Base-by-base conservation (phyloP, 345 rosid genomes). In the Eucalyptus pumila region DNA sequence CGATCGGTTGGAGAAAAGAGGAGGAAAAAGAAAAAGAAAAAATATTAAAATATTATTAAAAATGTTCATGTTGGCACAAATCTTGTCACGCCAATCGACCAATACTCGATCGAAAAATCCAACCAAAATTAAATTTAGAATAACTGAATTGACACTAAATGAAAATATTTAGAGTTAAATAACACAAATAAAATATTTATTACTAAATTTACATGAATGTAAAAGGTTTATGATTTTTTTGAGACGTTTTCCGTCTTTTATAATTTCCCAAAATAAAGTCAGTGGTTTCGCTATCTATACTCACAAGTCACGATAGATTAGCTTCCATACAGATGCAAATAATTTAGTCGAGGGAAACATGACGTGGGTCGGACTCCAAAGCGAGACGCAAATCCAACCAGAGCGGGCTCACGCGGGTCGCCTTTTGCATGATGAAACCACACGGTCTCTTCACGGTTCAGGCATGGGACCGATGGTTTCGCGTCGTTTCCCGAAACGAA, bases 41-140 rank as follows among this genome's bases (percentile, higher is more conserved):
- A 19, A 52, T 8, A 19, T 52, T 52, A 52, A 52, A 52, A 52
- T 19, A 52, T 8, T 52, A 21, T 52, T 8, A 52, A 21, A 52
- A 52, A 8, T 52, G 5, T 52, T 4, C 1, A 52, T 2, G 4
- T 52, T 21, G 0, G 2, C 2, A 9, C 2, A 1, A 52, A 19
- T 52, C 9, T 52, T 19, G 2, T 2, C 10, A 8, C 2, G 0
- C 21, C 2, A 1, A 1, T 21, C 0, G 5, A 52, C 2, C 2
- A 21, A 8, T 0, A 3, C 11, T 0, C 5, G 19, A 1, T 8
- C 0, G 0, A 0, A 52, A 52, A 21, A 21, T 21, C 11, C 5
- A 52, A 52, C 1, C 1, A 21, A 52, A 52, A 52, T 52, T 19
- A 52, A 0, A n/a, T n/a, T 0, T 21, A 2, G 5, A 52, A 52